Conservation (phyloP, 192 early-diverging fungal species). For the Backusella tarrabulga region DNA sequence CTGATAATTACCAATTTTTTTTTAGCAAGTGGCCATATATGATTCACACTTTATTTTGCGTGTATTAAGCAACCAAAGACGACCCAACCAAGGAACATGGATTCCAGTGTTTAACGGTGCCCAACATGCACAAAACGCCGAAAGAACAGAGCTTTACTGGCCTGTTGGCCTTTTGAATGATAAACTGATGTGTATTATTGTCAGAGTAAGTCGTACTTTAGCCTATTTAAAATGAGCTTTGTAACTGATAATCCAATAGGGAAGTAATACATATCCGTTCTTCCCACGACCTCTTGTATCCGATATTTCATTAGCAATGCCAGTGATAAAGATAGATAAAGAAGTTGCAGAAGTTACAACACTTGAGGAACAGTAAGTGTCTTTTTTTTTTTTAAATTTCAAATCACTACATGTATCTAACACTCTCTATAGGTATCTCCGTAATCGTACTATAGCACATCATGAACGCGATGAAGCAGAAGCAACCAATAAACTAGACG, state of each 20-base stretch:
- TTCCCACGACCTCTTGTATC: conserved; percentile 71
- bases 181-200: conserved; percentile 70
- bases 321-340: conserved; percentile 58
- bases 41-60: conserved; percentile 80
- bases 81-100: conserved; percentile 71
- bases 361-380: conserved; percentile 41
- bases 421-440: conserved; percentile 37
- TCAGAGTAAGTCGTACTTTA: conserved; percentile 50
- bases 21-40: conserved; percentile 69
- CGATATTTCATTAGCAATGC: conserved; percentile 65
- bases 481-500: conserved; percentile 29
- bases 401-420: background rate
- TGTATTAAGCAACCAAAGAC: conserved; percentile 67
- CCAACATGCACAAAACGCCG: conserved; percentile 28
- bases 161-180: conserved; percentile 75
- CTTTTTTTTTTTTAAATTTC: background rate
- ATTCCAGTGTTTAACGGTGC: conserved; percentile 77
- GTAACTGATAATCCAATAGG: conserved; percentile 26
- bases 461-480: conserved; percentile 60
- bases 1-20: conserved; percentile 10
- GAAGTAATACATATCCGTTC: conserved; percentile 53
- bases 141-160: conserved; percentile 73
- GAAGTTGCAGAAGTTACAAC: background rate
- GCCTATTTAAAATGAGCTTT: background rate
- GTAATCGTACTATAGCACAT: conserved; percentile 48